phyloP scores from a whole-genome alignment of 331 rosid genomes.

The Rosa hybrid region DNA sequence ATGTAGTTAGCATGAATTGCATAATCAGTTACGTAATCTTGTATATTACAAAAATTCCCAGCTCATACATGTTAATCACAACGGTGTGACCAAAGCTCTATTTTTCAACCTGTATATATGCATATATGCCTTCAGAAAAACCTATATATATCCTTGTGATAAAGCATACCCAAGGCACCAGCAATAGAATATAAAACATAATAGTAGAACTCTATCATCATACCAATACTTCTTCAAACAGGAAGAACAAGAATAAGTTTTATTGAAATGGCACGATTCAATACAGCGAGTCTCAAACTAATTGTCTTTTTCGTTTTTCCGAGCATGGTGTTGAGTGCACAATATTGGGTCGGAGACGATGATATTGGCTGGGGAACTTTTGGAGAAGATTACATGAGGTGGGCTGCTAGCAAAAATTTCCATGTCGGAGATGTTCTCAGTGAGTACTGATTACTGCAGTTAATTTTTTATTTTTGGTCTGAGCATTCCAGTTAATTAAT shows the following conservation, averaged over 20 bases:
- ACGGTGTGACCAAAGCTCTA: no score
- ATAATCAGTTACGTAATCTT: no score
- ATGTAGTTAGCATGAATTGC: no score
- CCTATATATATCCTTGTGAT: neutral
- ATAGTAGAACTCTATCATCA: neutral
- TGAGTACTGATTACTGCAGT: neutral
- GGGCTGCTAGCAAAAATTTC: neutral
- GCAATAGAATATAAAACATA: neutral
- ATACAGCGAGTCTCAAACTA: neutral
- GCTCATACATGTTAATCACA: no score
- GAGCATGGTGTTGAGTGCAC: neutral
- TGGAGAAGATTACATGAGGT: neutral
- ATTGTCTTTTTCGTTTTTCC: neutral
- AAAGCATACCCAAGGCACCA: neutral
- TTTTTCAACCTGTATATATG: no score
- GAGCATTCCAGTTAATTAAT: no score
- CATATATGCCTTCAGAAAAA: no score
- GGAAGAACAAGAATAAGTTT: no score
- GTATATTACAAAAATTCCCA: no score
- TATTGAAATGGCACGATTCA: neutral
- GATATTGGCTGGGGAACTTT: neutral
- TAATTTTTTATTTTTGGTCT: no score
- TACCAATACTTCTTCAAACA: no score
- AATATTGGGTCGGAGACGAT: neutral
- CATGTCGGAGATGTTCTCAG: neutral